Evolutionary conservation across 305 asterid species (phyloP).

Genomic region (Fraxinus sp.): DNA sequence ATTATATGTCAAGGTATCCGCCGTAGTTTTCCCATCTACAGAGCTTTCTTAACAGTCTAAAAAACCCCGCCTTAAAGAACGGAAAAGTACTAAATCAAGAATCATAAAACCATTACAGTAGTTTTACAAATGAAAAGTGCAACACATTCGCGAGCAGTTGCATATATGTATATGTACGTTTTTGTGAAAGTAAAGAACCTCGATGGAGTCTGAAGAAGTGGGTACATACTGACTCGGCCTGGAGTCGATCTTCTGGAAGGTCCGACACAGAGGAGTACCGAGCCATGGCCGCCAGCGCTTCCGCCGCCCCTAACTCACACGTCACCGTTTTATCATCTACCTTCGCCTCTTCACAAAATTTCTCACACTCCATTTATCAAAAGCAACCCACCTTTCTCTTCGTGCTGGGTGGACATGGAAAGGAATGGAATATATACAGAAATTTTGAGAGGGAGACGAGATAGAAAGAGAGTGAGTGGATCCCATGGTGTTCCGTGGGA

Average conservation of each 20-base stretch:
- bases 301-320: slow-evolving; percentile 42
- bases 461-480: neutral
- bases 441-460: neutral
- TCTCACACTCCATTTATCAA: slow-evolving; percentile 8
- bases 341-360: neutral
- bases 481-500: neutral
- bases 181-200: slow-evolving; percentile 15
- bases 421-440: neutral
- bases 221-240: neutral
- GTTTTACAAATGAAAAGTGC: neutral
- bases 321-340: slow-evolving; percentile 16
- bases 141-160: neutral
- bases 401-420: neutral
- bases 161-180: neutral
- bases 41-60: neutral
- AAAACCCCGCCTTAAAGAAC: neutral
- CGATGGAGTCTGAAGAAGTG: neutral
- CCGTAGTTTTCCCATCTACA: neutral
- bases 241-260: neutral
- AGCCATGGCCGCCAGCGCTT: slow-evolving; percentile 40
- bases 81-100: neutral
- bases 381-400: neutral
- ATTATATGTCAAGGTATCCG: neutral
- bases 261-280: slow-evolving; percentile 9
- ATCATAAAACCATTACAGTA: neutral